Conservation (phyloP, 106 monocot genomes). For the Dendrobium catenatum region DNA sequence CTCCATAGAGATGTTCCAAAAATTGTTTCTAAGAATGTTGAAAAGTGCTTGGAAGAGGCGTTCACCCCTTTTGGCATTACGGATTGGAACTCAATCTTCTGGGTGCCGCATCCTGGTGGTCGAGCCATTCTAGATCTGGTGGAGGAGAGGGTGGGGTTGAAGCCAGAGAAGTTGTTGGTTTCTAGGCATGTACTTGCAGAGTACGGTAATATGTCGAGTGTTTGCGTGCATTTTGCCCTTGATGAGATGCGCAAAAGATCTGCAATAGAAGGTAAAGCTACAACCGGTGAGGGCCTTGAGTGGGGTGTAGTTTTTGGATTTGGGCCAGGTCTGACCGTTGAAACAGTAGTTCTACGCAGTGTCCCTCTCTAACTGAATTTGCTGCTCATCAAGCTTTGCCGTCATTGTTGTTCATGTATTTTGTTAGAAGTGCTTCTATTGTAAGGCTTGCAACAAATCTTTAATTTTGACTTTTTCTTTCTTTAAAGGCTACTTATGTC, state of each 20-base stretch:
- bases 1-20: background rate
- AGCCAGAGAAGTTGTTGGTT: background rate
- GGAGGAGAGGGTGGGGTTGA: background rate
- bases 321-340: background rate
- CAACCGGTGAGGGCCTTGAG: conserved; percentile 3
- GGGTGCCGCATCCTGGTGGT: background rate
- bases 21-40: background rate
- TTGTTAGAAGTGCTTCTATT: no score
- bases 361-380: background rate
- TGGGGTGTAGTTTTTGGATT: conserved; percentile 2
- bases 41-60: background rate
- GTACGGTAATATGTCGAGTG: conserved; percentile 6
- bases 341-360: conserved; percentile 7
- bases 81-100: background rate
- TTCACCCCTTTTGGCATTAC: background rate
- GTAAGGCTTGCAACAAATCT: no score
- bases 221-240: background rate
- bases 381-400: no score
- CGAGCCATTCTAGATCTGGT: conserved; percentile 4
- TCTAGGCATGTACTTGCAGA: background rate
- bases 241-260: conserved; percentile 3
- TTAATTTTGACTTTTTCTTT: no score
- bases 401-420: no score
- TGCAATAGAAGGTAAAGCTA: background rate
- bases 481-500: no score